Evolutionary conservation across 495 filamentous ascomycete genomes (phyloP).

Genomic region (Hyphodiscus hymeniophilus): DNA sequence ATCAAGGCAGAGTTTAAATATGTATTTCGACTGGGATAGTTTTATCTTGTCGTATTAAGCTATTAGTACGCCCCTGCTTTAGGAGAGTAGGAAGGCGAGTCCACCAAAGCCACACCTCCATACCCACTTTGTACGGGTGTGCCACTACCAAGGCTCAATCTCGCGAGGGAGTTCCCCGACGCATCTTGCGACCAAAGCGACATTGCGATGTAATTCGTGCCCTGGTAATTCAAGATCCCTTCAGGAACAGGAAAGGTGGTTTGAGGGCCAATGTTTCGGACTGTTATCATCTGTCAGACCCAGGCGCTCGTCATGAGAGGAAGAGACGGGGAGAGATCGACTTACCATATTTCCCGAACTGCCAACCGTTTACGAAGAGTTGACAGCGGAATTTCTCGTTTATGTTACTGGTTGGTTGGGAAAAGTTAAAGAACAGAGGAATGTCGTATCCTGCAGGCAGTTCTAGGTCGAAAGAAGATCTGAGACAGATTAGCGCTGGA

Average conservation of each 20-base stretch:
- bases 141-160: slow-evolving; percentile 11
- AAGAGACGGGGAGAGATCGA: too few species aligned
- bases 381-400: neutral
- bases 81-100: neutral
- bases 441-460: neutral
- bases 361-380: slow-evolving; percentile 63
- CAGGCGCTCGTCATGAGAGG: too few species aligned
- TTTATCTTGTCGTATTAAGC: too few species aligned
- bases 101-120: neutral
- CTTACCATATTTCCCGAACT: slow-evolving; percentile 32
- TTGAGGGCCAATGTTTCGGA: slow-evolving; percentile 36
- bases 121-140: neutral
- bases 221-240: slow-evolving; percentile 34
- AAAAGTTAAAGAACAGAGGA: neutral
- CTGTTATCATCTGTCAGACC: too few species aligned
- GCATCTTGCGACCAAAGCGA: slow-evolving; percentile 35
- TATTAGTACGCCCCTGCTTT: neutral
- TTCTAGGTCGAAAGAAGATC: neutral
- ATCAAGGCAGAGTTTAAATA: too few species aligned
- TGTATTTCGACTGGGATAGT: too few species aligned
- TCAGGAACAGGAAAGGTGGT: slow-evolving; percentile 36
- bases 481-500: neutral
- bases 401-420: neutral
- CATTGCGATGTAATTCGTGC: slow-evolving; percentile 32
- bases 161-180: slow-evolving; percentile 23